Conservation (phyloP, 2,329 filamentous ascomycete genomes). For the Botrytis tulipae region DNA sequence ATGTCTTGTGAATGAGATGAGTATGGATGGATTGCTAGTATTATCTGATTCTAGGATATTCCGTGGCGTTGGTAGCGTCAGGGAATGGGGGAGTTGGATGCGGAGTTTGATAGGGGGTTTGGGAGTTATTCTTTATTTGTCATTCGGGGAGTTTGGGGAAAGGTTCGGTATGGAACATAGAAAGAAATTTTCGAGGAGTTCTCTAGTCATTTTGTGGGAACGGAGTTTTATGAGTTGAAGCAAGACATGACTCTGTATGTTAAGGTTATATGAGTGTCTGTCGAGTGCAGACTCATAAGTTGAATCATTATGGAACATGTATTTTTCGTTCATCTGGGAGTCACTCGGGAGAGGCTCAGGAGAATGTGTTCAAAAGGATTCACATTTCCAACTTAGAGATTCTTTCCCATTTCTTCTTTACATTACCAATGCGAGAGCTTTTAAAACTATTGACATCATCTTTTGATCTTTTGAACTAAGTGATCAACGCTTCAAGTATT, state of each 20-base stretch:
- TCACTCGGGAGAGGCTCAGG: background rate
- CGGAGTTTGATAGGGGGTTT: too few relatives aligned
- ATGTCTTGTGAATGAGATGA: background rate
- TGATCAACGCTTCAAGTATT: background rate
- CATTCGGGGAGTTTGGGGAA: accelerated
- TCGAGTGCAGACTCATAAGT: background rate
- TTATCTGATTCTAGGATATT: background rate
- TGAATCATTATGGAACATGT: background rate
- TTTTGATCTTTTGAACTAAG: background rate
- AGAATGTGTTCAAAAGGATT: background rate
- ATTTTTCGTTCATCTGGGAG: too few relatives aligned
- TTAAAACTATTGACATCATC: too few relatives aligned
- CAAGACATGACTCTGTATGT: background rate
- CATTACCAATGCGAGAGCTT: background rate
- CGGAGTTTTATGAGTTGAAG: background rate
- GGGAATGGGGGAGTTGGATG: background rate
- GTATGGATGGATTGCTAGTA: background rate
- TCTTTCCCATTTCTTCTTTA: background rate
- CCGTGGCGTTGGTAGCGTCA: background rate
- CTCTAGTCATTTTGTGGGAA: background rate
- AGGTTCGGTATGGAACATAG: accelerated
- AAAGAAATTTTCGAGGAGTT: background rate
- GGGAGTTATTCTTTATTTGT: background rate
- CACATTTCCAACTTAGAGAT: background rate
- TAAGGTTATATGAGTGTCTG: background rate